Percentiles rank a stretch among this genome's conserved stretches.
Conservation (phyloP, 2,329 filamentous ascomycete genomes). For the Davidsoniella australis region DNA sequence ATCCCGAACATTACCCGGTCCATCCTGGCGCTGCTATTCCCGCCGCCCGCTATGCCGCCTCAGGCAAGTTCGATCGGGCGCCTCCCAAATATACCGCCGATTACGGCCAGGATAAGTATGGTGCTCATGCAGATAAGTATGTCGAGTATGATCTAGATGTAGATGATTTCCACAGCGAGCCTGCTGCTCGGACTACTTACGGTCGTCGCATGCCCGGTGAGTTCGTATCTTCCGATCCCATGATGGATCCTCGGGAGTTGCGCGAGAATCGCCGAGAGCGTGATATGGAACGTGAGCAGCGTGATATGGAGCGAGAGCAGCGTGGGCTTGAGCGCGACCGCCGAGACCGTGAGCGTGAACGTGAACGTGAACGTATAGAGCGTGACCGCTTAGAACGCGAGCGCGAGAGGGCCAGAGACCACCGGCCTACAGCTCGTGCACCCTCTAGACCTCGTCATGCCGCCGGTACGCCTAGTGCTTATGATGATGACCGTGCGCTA, state of each 20-base stretch:
- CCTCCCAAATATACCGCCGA: constrained; percentile 8
- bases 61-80: constrained; percentile 3
- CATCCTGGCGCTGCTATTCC: background rate
- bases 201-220: constrained; percentile 2
- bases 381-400: constrained; percentile 1
- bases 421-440: constrained; percentile 5
- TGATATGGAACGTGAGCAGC: background rate
- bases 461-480: background rate
- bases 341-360: background rate
- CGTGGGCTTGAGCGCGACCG: too few species aligned
- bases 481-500: constrained; percentile 3
- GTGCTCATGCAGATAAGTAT: constrained; percentile 2
- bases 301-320: too few species aligned
- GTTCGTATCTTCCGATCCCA: background rate
- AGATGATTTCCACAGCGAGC: constrained; percentile 6
- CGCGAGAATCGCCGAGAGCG: background rate
- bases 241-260: background rate
- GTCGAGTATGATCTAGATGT: constrained; percentile 1
- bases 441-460: constrained; percentile 4
- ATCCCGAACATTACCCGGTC: background rate
- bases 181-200: constrained; percentile 1
- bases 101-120: background rate
- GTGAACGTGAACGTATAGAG: background rate
- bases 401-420: background rate
- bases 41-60: constrained; percentile 6